Base-by-base conservation (phyloP, 1,284 basidiomycete species). In the Fistulina hepatica region DNA sequence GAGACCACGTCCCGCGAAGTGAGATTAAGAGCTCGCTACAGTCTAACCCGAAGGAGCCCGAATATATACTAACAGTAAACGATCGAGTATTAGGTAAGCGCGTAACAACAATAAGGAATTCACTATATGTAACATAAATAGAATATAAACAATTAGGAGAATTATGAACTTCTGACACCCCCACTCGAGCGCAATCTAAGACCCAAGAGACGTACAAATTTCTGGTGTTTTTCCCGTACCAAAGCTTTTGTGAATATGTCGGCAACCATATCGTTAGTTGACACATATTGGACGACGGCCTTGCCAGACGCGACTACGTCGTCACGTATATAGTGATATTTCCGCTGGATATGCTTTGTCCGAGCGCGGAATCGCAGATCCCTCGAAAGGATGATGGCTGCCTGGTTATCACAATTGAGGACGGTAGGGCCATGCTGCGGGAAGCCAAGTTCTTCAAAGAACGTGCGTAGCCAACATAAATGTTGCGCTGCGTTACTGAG, bases 301-400 rank as follows among this genome's bases (percentile, higher is more conserved):
- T 52, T 38, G 25, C 43, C 44, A 19, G 43, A 49, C 6, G 25
- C 40, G 3, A 48, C 47, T 34, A 54, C 36, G 10, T 52, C 50
- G 45, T 59, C 54, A 24, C 49, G 41, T 36, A 58, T 39, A 40
- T 53, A 54, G 44, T 57, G 52, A 27, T 49, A 51, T n/a, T 52
- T 48, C 4, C 43, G 40, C 5, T 49, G 33, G 20, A 52, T 51
- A 33, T 52, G 52, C 37, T 52, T 51, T 4, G 50, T 48, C 11
- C 45, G 45, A 25, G 43, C 39, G 13, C 46, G 47, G 30, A 44
- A 48, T 27, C 49, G 46, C 0, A 47, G 42, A 17, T 51, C 45
- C 27, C 45, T 34, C 11, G 33, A 37, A 1, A 48, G 34, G 2
- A 37, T 37, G 10, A 52, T 52, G 0, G 47, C 43, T 2, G 39